Evolutionary conservation across 306 rosid genomes (phyloP).

Genomic region (Inga laurina): DNA sequence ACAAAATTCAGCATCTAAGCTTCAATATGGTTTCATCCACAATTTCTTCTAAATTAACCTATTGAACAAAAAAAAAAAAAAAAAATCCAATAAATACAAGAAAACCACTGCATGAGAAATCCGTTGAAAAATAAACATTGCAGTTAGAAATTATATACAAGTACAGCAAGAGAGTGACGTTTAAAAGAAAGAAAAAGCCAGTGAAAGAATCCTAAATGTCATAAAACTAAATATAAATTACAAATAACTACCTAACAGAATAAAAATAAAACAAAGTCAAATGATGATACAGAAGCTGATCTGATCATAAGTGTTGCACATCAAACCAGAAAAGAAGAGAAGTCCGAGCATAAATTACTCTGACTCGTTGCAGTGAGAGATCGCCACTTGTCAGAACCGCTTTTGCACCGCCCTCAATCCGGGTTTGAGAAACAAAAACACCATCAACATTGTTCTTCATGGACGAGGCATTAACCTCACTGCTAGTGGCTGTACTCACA

Average conservation of each 20-base stretch:
- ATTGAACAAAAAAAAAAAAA: background rate
- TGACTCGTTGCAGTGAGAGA: constrained; percentile 80
- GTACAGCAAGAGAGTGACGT: background rate
- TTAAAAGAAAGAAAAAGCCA: background rate
- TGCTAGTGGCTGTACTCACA: constrained; percentile 66
- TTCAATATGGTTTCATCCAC: background rate
- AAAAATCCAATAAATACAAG: background rate
- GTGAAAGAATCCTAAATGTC: constrained; percentile 32
- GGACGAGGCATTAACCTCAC: constrained; percentile 45
- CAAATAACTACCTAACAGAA: background rate
- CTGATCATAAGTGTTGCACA: constrained; percentile 56
- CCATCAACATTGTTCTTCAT: constrained; percentile 52
- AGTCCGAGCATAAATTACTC: constrained; percentile 82
- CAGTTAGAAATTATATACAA: background rate
- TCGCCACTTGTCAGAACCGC: constrained; percentile 85
- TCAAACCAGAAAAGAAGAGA: constrained; percentile 94
- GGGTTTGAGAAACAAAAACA: constrained; percentile 86
- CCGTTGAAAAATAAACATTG: background rate
- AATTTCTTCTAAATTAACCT: background rate
- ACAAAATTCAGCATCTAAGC: background rate
- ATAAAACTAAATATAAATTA: background rate
- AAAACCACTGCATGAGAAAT: background rate
- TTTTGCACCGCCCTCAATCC: constrained; percentile 95
- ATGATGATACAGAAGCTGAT: constrained; percentile 33
- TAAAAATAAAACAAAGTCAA: constrained; percentile 15